These are phyloP conservation scores for Penicillium sp. DNA, from an alignment of 2,329 filamentous ascomycete genomes.

Conservation along the genomic window DNA sequence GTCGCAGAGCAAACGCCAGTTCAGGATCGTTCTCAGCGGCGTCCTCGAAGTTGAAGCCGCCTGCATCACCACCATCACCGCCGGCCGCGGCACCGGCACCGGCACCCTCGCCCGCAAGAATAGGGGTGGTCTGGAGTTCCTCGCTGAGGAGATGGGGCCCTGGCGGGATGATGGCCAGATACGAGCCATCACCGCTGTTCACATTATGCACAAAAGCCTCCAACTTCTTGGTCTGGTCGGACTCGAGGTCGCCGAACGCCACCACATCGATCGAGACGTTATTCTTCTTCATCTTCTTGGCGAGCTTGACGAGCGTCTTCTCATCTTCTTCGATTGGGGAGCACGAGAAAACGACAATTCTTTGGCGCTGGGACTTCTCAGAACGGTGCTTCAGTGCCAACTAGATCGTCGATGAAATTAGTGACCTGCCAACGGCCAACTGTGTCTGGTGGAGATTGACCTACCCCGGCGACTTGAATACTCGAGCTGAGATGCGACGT, in stretches of 20 bases:
- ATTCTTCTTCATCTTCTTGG: conserved; percentile 99
- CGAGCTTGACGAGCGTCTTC: conserved; percentile 81
- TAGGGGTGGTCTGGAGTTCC: conserved; percentile 82
- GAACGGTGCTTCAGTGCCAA: conserved; percentile 95
- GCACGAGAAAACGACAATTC: conserved; percentile 96
- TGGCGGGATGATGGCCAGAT: conserved; percentile 85
- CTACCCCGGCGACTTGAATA: conserved; percentile 90
- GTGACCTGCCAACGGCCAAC: conserved; percentile 1
- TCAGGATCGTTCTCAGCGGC: conserved; percentile 83
- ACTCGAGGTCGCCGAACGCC: conserved; percentile 88
- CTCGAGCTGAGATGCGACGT: conserved; percentile 84
- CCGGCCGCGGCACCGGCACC: conserved; percentile 49
- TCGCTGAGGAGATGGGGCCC: conserved; percentile 91
- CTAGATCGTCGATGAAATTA: conserved; percentile 48
- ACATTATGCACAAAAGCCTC: conserved; percentile 90
- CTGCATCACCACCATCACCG: conserved; percentile 54
- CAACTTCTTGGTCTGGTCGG: conserved; percentile 84
- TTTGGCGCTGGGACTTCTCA: conserved; percentile 94
- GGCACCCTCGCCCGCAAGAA: conserved; percentile 77
- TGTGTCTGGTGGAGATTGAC: conserved; percentile 32
- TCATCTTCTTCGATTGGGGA: conserved; percentile 87
- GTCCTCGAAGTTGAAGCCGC: conserved; percentile 72
- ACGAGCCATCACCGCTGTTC: conserved; percentile 85
- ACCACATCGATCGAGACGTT: conserved; percentile 93
- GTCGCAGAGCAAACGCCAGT: conserved; percentile 85